Evolutionary conservation across 768 basidiomycete genomes (phyloP).

Genomic region (Auricularia auricula-judae): DNA sequence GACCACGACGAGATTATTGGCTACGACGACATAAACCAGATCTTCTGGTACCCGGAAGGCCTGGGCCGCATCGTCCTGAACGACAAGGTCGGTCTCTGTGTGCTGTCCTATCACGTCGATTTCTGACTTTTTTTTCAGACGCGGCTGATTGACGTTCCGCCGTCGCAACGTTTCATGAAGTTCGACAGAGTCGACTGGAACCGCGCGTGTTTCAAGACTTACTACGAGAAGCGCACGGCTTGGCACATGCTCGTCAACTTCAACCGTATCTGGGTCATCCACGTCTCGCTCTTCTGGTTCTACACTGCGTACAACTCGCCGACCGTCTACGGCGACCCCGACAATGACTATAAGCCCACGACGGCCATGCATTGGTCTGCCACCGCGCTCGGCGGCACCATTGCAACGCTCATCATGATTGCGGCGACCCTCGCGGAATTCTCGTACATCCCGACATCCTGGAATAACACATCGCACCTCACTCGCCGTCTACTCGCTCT

Average conservation of each 20-base stretch:
- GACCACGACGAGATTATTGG: conserved; percentile 95
- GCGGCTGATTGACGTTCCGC: conserved; percentile 82
- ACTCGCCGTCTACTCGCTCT: conserved; percentile 86
- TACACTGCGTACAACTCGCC: conserved; percentile 94
- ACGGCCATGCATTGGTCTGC: conserved; percentile 87
- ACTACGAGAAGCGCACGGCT: conserved; percentile 94
- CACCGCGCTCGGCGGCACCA: conserved; percentile 87
- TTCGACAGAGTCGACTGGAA: conserved; percentile 97
- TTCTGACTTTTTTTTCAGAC: conserved; percentile 35
- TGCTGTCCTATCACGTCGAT: conserved; percentile 4
- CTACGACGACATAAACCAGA: conserved; percentile 97
- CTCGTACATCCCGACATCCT: conserved; percentile 94
- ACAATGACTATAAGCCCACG: conserved; percentile 33
- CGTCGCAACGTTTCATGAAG: conserved; percentile 90
- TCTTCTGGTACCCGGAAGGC: conserved; percentile 99
- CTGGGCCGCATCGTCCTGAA: conserved; percentile 81
- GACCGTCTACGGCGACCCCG: conserved; percentile 57
- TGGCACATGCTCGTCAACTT: conserved; percentile 98
- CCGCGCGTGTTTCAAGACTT: conserved; percentile 96
- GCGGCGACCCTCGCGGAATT: conserved; percentile 90
- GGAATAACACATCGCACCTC: conserved; percentile 97
- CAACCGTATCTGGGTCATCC: conserved; percentile 98
- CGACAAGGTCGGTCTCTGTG: conserved; percentile 58
- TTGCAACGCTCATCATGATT: conserved; percentile 96
- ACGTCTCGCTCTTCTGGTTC: conserved; percentile 89